These are phyloP conservation scores for Trichoderma gracile DNA, from an alignment of 2,329 filamentous ascomycete genomes.

Conservation along the genomic window DNA sequence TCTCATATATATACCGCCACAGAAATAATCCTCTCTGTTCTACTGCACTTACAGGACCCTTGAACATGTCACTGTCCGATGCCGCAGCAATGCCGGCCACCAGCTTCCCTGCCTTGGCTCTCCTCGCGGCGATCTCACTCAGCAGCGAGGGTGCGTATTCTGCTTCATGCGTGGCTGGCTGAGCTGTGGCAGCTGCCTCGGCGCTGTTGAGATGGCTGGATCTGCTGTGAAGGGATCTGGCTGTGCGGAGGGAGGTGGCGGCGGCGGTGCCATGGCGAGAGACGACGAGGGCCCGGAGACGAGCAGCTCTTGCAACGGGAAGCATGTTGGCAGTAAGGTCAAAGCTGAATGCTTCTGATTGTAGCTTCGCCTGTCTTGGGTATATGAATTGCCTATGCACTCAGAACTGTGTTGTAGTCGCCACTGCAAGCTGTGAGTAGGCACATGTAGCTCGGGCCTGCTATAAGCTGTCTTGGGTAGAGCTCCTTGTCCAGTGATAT, in stretches of 20 bases:
- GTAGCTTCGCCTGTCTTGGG: neutral
- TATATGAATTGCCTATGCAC: neutral
- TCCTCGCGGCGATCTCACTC: slow-evolving; percentile 40
- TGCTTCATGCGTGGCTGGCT: slow-evolving; percentile 32
- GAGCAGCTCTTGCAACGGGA: slow-evolving; percentile 29
- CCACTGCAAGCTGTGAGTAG: neutral
- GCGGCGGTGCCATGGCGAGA: slow-evolving; percentile 19
- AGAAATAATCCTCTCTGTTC: neutral
- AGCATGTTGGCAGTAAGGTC: slow-evolving; percentile 29
- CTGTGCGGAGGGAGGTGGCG: neutral
- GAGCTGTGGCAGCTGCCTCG: slow-evolving; percentile 33
- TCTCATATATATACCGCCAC: neutral
- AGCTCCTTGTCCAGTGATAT: too few species aligned
- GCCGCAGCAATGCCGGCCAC: slow-evolving; percentile 74
- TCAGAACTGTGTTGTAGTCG: neutral
- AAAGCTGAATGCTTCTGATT: neutral
- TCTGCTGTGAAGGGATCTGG: slow-evolving; percentile 29
- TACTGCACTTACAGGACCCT: slow-evolving; percentile 59
- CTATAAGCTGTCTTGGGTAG: too few species aligned
- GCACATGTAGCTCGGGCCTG: neutral
- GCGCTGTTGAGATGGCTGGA: slow-evolving; percentile 30
- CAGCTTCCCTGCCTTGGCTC: slow-evolving; percentile 70
- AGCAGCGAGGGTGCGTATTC: slow-evolving; percentile 34
- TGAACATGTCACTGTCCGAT: slow-evolving; percentile 81
- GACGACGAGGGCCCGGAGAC: slow-evolving; percentile 25